Evolutionary conservation across 2,329 filamentous ascomycete species (phyloP), one percentile per base, ranked within the genome.

Genomic region (Trichocomaceae sp.): DNA sequence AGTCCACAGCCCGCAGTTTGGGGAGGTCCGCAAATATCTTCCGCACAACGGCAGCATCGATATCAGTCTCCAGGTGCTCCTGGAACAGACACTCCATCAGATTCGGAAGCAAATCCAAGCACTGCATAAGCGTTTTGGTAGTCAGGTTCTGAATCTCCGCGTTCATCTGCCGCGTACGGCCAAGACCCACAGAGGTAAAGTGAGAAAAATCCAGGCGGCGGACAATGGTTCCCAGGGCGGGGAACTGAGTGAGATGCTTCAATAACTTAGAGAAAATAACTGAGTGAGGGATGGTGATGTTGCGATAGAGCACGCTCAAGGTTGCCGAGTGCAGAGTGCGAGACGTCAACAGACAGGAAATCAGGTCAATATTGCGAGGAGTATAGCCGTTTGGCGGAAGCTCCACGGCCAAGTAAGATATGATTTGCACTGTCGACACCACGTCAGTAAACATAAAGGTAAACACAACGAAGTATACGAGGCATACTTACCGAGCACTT

Each of bases 201-300:
- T 91, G 88, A 59, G 87, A 90, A 64, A 93, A 91, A 72, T 93
- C 88, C 46, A 92, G 75, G 50, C 88, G 85, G 56, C 86, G 83
- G 45, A 92, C 87, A 63, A 91, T 83, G 41, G 83, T 85, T 46
- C 88, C 88, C 52, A 91, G 77, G 8, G 83, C 77, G 2, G 83
- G 81, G 66, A 90, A 84, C 56, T 80, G 74, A 46, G 77, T 75
- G 60, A 92, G 77, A 64, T 88, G 87, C 56, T 78, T 77, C 48
- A 90, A 79, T 62, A 90, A 89, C 72, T 92, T 92, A 66, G 84
- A 84, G 73, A 91, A 93, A 67, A 90, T 89, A 57, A 84, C 78
- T 23, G 88, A 92, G 75, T 91, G 88, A 5, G 88, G 88, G 61
- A 92, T 86, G 44, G 87, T 90, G 69, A 92, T 87, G 68, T 88